Evolutionary conservation across 2,329 filamentous ascomycete species (phyloP), one percentile per base, ranked within the genome.

Genomic region (Penicillium concentricum): DNA sequence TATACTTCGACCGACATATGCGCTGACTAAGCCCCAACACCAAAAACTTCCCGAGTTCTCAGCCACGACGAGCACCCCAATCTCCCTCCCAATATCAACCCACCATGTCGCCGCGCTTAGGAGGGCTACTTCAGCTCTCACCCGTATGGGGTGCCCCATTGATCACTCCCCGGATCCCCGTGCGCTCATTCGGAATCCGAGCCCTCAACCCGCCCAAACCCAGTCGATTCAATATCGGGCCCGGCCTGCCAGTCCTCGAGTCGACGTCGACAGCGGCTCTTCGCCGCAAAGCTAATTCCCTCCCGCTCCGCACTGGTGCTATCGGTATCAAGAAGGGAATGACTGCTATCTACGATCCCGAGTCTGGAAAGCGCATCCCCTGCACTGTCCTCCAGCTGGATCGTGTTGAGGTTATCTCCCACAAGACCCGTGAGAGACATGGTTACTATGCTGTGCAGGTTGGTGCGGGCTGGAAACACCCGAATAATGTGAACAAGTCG

Each of bases 391-490:
- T 99, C 56, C 92, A 97, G 79, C 82, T 99, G 67, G 94, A 99
- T 75, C 84, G 91, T 67, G 92, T 95, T 59, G 89, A 97, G 77
- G 92, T 97, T 9, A 81, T 97, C 38, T 87, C 88, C 57, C 88
- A 90, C 78, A 97, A 96, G 82, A 94, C 91, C 61, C 80, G 86
- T 34, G 80, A 87, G 61, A 80, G 82, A 70, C 87, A 97, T 74
- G 94, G 94, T 20, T 99, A 99, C 79, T 97, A 85, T 82, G 94
- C 93, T 16, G 92, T 97, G 15, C 92, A 97, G 78, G 79, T 99
- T 43, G 94, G 94, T 20, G 80, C 84, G 46, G 94, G 94, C 4
- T 84, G 84, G 72, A 89, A 88, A 72, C 84, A 88, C 59, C 78
- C 89, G 24, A 81, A 80, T 60, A 96, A 95, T 72, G 85, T 94